Base-by-base conservation (phyloP, 768 basidiomycete species). In the Termitomyces sp. region DNA sequence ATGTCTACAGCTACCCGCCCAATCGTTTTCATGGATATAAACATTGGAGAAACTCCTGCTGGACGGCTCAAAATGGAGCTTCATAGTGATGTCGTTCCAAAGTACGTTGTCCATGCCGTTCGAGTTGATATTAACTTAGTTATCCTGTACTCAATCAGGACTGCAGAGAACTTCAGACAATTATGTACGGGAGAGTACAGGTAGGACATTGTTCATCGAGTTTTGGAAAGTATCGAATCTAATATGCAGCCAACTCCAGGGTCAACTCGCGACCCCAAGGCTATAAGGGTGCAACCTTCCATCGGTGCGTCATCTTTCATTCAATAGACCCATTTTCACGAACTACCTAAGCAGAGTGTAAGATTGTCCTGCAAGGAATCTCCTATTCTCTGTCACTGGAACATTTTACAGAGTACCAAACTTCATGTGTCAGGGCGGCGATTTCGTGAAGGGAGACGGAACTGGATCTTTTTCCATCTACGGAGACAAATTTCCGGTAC, bases 391-490 rank as follows among this genome's bases (percentile, higher is more conserved):
- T n/a, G 37, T 58, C 30, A 57, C 57, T 60, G 67, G 50, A 62
- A 28, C 37, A 23, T 47, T 17, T 17, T 45, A 45, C 57, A 92
- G 90, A 16, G 89, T 92, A 21, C 89, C 86, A 6, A 91, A 91
- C 64, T 99, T 98, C 73, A 98, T 99, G 94, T 91, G 93, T 62
- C 95, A 98, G 82, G 94, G 94, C 79, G 97, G 97, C 0, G 97
- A 99, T 68, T 99, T 98, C 61, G 63, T 95, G 62, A 95, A 95
- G 59, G 85, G 86, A 3, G 97, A 99, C 64, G 97, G 97, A 35
- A 98, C 96, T 1, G 97, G 97, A 1, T 85, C 88, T 0, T 94
- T 95, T 72, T 96, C 93, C n/a, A 92, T 99, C 61, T 98, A 97
- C 64, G 96, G 96, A 25, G 89, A 91, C 64, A 93, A 91, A 63